These are phyloP conservation scores for Suhomyces sp. DNA, from an alignment of 805 yeast species.

Conservation along the genomic window DNA sequence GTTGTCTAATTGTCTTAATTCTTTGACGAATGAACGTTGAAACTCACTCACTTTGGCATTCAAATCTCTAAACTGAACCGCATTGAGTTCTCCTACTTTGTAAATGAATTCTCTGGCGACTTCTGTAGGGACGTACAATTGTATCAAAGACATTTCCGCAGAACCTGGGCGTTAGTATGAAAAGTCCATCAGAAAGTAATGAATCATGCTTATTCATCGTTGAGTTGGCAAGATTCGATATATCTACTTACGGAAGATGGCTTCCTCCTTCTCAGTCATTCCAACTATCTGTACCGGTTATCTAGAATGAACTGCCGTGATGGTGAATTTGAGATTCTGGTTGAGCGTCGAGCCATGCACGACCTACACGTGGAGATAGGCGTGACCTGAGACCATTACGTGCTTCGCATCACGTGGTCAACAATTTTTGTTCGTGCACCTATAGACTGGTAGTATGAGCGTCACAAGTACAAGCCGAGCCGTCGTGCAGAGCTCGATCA, in stretches of 20 bases:
- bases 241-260: constrained; percentile 43
- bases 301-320: not conserved
- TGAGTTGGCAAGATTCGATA: not conserved
- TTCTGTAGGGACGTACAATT: constrained; percentile 88
- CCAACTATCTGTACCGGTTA: not conserved
- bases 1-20: constrained; percentile 78
- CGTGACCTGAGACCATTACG: not conserved
- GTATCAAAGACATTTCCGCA: constrained; percentile 95
- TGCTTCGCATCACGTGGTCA: not conserved
- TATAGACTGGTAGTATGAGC: no score
- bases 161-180: constrained; percentile 50
- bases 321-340: not conserved
- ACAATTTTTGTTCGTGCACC: no score
- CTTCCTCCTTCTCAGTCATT: constrained; percentile 41
- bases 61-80: constrained; percentile 81
- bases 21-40: constrained; percentile 88
- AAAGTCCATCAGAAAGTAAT: not conserved
- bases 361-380: not conserved
- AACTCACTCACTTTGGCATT: constrained; percentile 77
- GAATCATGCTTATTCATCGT: not conserved
- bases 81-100: constrained; percentile 80
- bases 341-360: not conserved
- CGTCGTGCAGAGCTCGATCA: not conserved
- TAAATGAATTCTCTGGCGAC: constrained; percentile 83
- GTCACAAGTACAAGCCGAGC: no score